A percentile compares a stretch with the other conserved stretches of the same genome.
These are phyloP conservation scores for Balansia obtecta DNA, from an alignment of 2,329 filamentous ascomycete genomes.

Conservation along the genomic window DNA sequence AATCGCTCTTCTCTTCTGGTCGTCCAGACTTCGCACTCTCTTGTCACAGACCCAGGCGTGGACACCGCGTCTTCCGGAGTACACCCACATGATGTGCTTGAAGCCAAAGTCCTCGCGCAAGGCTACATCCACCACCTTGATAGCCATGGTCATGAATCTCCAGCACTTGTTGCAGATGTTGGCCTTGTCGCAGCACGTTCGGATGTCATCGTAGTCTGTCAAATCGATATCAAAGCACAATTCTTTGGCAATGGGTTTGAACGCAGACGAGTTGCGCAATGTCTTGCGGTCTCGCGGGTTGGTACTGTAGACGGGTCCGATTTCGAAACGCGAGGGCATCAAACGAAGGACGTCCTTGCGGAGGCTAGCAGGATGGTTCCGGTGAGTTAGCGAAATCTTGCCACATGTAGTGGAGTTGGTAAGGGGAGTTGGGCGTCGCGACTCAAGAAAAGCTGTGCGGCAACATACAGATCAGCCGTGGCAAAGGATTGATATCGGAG, in stretches of 20 bases:
- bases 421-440: not conserved
- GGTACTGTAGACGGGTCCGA: constrained; percentile 89
- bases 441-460: too few species aligned
- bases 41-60: constrained; percentile 98
- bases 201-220: constrained; percentile 95
- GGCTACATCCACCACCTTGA: constrained; percentile 81
- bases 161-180: constrained; percentile 93
- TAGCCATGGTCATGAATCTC: constrained; percentile 95
- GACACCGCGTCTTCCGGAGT: constrained; percentile 88
- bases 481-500: constrained; percentile 71
- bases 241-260: constrained; percentile 83
- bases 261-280: constrained; percentile 65
- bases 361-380: constrained; percentile 37
- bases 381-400: constrained; percentile 3
- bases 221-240: constrained; percentile 98
- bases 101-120: constrained; percentile 93
- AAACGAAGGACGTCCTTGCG: constrained; percentile 83
- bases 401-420: not conserved
- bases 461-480: constrained; percentile 37
- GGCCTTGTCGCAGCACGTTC: constrained; percentile 87
- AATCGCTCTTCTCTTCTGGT: constrained; percentile 72
- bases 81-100: constrained; percentile 95
- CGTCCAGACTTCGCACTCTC: constrained; percentile 71
- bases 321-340: constrained; percentile 91
- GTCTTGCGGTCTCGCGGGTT: constrained; percentile 92